Evolutionary conservation across 1,139 yeast genomes (phyloP).

Genomic region (Waltiozyma sp.): DNA sequence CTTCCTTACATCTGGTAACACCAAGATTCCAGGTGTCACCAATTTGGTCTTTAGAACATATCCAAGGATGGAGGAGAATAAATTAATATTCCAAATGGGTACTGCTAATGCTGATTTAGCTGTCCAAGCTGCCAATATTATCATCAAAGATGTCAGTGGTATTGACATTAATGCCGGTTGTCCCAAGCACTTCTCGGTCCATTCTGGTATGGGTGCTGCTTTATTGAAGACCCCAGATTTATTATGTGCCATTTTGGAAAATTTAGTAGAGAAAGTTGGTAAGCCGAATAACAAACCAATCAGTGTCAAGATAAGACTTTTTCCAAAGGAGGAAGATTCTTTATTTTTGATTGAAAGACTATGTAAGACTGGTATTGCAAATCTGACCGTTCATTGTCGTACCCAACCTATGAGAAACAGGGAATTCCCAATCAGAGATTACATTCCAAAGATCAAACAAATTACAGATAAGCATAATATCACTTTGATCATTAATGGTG

Average conservation of each 20-base stretch:
- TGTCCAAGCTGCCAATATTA: constrained; percentile 71
- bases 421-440: constrained; percentile 62
- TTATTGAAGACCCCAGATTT: constrained; percentile 70
- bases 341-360: constrained; percentile 48
- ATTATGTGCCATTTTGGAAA: constrained; percentile 53
- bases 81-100: constrained; percentile 81
- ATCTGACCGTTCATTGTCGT: constrained; percentile 85
- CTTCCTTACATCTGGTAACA: constrained; percentile 30
- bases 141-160: constrained; percentile 81
- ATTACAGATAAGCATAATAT: constrained; percentile 57
- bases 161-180: constrained; percentile 94
- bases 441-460: constrained; percentile 48
- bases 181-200: constrained; percentile 82
- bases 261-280: constrained; percentile 72
- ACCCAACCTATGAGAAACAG: constrained; percentile 85
- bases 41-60: constrained; percentile 61
- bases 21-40: constrained; percentile 31
- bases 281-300: constrained; percentile 66
- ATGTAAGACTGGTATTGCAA: constrained; percentile 70
- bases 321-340: constrained; percentile 55
- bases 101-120: constrained; percentile 78
- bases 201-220: constrained; percentile 97
- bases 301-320: constrained; percentile 76
- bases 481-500: constrained; percentile 75
- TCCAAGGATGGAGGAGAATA: constrained; percentile 49